Evolutionary conservation across 2,329 filamentous ascomycete genomes (phyloP).

Genomic region (Ascochyta lentis): DNA sequence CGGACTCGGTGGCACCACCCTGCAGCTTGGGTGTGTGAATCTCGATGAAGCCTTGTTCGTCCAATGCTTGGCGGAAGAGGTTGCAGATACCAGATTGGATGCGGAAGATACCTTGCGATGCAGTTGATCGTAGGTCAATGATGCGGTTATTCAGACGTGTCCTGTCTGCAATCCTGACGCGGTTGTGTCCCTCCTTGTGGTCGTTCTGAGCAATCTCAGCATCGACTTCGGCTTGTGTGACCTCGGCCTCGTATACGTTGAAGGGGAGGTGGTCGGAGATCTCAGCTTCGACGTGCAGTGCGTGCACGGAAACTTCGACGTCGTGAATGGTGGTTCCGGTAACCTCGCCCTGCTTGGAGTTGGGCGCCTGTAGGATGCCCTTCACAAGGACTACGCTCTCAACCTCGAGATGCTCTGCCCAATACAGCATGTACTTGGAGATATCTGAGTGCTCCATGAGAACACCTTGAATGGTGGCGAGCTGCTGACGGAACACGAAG

Average conservation of each 20-base stretch:
- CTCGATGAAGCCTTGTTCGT: constrained; percentile 81
- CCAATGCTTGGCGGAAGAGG: constrained; percentile 78
- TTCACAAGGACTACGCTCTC: constrained; percentile 81
- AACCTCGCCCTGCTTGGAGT: constrained; percentile 69
- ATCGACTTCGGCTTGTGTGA: constrained; percentile 64
- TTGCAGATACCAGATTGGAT: constrained; percentile 82
- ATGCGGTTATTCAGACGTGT: constrained; percentile 80
- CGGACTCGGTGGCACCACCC: constrained; percentile 87
- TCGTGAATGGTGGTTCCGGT: constrained; percentile 77
- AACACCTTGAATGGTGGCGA: constrained; percentile 83
- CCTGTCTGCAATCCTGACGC: constrained; percentile 71
- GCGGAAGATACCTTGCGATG: constrained; percentile 86
- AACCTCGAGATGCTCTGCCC: constrained; percentile 81
- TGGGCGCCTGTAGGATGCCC: constrained; percentile 75
- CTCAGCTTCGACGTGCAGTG: constrained; percentile 67
- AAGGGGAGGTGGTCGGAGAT: constrained; percentile 70
- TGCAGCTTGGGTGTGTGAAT: constrained; percentile 94
- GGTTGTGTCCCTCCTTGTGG: constrained; percentile 62
- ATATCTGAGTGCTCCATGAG: constrained; percentile 68
- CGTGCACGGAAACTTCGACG: constrained; percentile 75
- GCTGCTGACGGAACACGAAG: constrained; percentile 83
- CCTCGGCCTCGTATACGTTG: constrained; percentile 73
- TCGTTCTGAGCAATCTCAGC: constrained; percentile 58
- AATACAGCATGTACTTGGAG: constrained; percentile 79
- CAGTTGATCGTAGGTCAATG: constrained; percentile 82